These are phyloP conservation scores for Infundibulicybe gibba DNA, from an alignment of 768 basidiomycete species.

Conservation along the genomic window DNA sequence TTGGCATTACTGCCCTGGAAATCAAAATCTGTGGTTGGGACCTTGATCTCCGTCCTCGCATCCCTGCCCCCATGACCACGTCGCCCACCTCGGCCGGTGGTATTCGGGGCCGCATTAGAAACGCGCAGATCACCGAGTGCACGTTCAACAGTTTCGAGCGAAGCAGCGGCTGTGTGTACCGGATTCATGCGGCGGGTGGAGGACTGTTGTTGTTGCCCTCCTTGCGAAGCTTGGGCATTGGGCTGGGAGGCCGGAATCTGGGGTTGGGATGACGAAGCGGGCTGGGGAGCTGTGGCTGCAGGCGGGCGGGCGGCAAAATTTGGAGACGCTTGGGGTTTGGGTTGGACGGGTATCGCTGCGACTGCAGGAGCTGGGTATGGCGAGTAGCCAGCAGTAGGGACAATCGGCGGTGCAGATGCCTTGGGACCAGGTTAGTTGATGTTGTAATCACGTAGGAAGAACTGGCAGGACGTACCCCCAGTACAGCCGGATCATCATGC, in stretches of 20 bases:
- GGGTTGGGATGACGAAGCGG: background rate
- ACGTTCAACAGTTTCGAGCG: conserved; percentile 63
- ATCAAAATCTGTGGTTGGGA: conserved; percentile 80
- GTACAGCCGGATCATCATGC: conserved; percentile 81
- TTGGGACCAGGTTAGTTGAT: background rate
- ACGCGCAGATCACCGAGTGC: conserved; percentile 51
- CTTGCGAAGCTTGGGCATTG: conserved; percentile 5
- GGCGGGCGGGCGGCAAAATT: background rate
- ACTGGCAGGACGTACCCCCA: conserved; percentile 58
- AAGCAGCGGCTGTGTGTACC: conserved; percentile 70
- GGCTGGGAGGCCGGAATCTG: background rate
- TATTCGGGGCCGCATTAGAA: conserved; percentile 15
- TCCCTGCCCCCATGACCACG: conserved; percentile 18
- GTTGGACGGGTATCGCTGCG: background rate
- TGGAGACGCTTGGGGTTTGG: background rate
- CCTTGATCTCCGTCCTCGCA: conserved; percentile 41
- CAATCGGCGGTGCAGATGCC: background rate
- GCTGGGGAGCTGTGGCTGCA: conserved; percentile 3
- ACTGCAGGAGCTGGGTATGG: background rate
- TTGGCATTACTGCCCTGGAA: conserved; percentile 74
- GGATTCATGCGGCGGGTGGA: conserved; percentile 35
- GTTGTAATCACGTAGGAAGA: conserved; percentile 3
- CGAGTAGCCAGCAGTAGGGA: background rate
- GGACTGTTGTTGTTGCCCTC: background rate
- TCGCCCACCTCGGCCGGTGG: conserved; percentile 10